Percentiles rank a stretch among this genome's conserved stretches.
Evolutionary conservation across 305 asterid species (phyloP).

Genomic region (Ilex paraguariensis): DNA sequence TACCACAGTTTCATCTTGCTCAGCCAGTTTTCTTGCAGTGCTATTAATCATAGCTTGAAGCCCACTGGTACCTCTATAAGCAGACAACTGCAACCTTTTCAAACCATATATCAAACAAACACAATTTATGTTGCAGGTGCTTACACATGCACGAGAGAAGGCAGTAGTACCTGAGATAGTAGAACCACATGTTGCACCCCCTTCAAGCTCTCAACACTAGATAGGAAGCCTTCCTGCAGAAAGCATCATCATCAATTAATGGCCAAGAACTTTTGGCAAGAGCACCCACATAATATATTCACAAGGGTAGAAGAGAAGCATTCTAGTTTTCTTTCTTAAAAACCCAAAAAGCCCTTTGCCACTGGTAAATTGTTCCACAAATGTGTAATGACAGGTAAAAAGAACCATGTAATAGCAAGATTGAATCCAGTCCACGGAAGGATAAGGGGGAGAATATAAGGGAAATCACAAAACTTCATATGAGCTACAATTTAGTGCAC

Average conservation of each 20-base stretch:
- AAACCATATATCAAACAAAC: constrained; percentile 34
- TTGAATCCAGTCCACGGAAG: no score
- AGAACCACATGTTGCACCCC: constrained; percentile 78
- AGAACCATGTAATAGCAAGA: no score
- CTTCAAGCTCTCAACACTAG: constrained; percentile 61
- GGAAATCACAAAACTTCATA: no score
- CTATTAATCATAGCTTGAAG: constrained; percentile 69
- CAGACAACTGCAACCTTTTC: constrained; percentile 81
- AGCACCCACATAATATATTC: no score
- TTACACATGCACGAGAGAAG: constrained; percentile 15
- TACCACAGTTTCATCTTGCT: constrained; percentile 62
- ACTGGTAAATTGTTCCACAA: no score
- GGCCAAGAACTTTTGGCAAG: no score
- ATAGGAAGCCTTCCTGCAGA: constrained; percentile 65
- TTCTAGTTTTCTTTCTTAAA: no score
- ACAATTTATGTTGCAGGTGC: constrained; percentile 7
- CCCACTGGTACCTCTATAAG: constrained; percentile 67
- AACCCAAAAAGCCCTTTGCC: background rate
- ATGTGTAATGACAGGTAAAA: no score
- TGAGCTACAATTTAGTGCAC: no score
- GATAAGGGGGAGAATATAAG: no score
- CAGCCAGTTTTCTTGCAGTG: constrained; percentile 64
- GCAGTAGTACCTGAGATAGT: constrained; percentile 69
- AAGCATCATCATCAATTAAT: no score
- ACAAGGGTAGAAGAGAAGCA: no score